These are phyloP conservation scores for Beauveria medogensis DNA, from an alignment of 2,329 filamentous ascomycete genomes.

Conservation along the genomic window DNA sequence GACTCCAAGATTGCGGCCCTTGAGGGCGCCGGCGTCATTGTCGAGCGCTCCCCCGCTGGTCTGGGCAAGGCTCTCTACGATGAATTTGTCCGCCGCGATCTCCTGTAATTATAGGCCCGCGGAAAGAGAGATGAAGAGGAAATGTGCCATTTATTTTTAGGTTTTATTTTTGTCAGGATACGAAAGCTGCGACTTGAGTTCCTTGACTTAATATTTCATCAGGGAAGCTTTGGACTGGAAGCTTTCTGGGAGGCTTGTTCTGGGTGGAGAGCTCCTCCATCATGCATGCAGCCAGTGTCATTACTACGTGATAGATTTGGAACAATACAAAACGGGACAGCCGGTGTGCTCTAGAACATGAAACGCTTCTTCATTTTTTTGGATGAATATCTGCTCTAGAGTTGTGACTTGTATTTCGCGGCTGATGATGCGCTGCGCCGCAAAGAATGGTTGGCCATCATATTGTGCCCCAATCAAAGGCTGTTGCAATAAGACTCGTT, in stretches of 20 bases:
- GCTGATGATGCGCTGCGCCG: no score
- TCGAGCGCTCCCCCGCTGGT: slow-evolving; percentile 86
- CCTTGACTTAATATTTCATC: neutral
- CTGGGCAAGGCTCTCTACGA: slow-evolving; percentile 90
- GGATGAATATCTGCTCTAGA: no score
- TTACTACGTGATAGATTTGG: slow-evolving; percentile 12
- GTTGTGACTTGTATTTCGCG: no score
- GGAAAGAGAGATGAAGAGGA: neutral
- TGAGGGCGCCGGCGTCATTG: slow-evolving; percentile 86
- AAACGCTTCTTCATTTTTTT: neutral
- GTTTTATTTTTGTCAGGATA: slow-evolving; percentile 2
- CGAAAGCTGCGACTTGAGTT: neutral
- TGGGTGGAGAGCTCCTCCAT: neutral
- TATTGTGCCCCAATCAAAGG: neutral
- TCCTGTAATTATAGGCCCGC: slow-evolving; percentile 55
- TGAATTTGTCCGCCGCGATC: slow-evolving; percentile 91
- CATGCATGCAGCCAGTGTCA: slow-evolving; percentile 8
- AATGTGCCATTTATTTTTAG: neutral
- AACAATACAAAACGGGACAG: slow-evolving; percentile 9
- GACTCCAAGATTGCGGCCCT: slow-evolving; percentile 97
- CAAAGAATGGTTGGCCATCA: neutral
- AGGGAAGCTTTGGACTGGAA: neutral
- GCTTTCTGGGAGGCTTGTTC: slow-evolving; percentile 1
- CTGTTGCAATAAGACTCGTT: neutral
- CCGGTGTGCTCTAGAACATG: slow-evolving; percentile 2